A percentile compares a stretch with the other conserved stretches of the same genome.
Evolutionary conservation across 2,329 filamentous ascomycete species (phyloP).

Genomic region (Fusarium subglutinans): DNA sequence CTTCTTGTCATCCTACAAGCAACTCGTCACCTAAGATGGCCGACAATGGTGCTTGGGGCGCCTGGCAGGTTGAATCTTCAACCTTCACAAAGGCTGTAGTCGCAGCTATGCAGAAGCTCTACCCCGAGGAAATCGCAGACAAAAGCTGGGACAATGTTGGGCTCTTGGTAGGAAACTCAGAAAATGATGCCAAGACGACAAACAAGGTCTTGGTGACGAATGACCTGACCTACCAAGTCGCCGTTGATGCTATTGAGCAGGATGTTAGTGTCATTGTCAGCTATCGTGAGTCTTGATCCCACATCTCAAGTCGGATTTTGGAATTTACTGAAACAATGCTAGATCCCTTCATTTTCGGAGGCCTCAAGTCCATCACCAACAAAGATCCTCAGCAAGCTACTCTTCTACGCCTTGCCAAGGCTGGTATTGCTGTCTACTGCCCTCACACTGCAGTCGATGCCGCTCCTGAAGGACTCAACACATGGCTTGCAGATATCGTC

Average conservation of each 20-base stretch:
- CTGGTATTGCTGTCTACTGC: constrained; percentile 93
- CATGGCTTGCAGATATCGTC: constrained; percentile 92
- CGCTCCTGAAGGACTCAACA: constrained; percentile 83
- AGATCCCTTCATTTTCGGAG: constrained; percentile 97
- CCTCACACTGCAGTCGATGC: constrained; percentile 96
- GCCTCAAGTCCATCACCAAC: constrained; percentile 87
- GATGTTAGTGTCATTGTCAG: constrained; percentile 83
- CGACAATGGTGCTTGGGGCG: constrained; percentile 48
- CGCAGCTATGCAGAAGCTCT: constrained; percentile 83
- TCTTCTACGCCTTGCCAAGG: constrained; percentile 81
- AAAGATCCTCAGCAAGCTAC: constrained; percentile 87
- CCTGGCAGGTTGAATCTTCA: constrained; percentile 52
- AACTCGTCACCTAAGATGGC: constrained; percentile 36
- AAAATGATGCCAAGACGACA: constrained; percentile 41
- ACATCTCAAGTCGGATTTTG: not conserved
- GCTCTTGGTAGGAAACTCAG: constrained; percentile 67
- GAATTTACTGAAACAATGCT: not conserved
- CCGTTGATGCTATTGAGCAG: constrained; percentile 84
- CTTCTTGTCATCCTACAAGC: constrained; percentile 22
- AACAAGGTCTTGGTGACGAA: constrained; percentile 72
- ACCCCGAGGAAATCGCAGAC: constrained; percentile 89
- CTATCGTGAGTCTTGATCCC: constrained; percentile 71
- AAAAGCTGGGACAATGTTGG: constrained; percentile 97
- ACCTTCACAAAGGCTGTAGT: constrained; percentile 71
- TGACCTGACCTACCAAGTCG: constrained; percentile 88